Evolutionary conservation across 169 alveolate genomes (phyloP), one percentile per base, ranked within the genome.

Genomic region (Plasmodium coatneyi): DNA sequence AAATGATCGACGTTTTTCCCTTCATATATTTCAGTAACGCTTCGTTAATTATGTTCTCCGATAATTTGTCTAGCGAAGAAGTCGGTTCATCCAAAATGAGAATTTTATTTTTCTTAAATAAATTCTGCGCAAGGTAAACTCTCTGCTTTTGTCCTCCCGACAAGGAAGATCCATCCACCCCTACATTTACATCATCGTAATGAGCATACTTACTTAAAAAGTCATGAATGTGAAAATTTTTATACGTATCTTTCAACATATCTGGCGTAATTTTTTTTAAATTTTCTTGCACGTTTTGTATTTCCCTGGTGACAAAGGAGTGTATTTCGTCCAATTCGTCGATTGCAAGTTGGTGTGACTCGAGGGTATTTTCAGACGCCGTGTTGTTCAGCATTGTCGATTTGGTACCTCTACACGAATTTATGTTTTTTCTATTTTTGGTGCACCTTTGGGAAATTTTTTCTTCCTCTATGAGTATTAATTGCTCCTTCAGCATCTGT

Each of bases 91-190:
- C 97, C 43, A 95, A 95, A 22, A 93, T 84, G 54, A 95, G 90
- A 9, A 95, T 84, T 71, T 93, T 93, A 66, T 93, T 93, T 70
- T 92, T 39, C 34, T 92, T 78, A 43, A 72, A 52, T 39, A 95
- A 92, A 32, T 82, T 82, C 72, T 96, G 93, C 1, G 97, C 97
- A n/a, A 95, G 66, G n/a, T 92, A 82, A 22, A 94, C 74, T 60
- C 96, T 52, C 54, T 95, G 97, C 12, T 96, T 70, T 39, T 95
- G 96, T 6, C 97, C 97, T n/a, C 97, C 97, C 79, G 99, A 97
- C 34, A 98, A 95, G 76, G 96, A 96, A 71, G 96, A 95, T 1
- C 99, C 99, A 87, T 97, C 96, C 76, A 96, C 98, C 10, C 99
- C 99, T 7, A 98, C 98, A 81, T 84, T 66, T 3, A 98, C 95